Percentiles rank a stretch among this genome's conserved stretches.
These are phyloP conservation scores for Aspergillus intermedius DNA, from an alignment of 2,329 filamentous ascomycete genomes.

Conservation along the genomic window DNA sequence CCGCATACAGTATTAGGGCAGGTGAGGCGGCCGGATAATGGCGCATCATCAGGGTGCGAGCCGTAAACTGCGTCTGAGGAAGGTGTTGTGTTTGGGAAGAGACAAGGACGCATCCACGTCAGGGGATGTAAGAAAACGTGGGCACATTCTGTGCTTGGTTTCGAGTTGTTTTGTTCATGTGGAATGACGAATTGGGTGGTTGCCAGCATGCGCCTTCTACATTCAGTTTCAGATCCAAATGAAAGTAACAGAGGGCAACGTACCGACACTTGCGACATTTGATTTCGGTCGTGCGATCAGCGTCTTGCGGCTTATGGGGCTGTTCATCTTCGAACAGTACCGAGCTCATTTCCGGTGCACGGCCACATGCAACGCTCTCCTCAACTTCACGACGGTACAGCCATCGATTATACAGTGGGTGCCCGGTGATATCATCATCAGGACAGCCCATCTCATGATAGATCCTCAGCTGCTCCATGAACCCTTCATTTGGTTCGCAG, in stretches of 20 bases:
- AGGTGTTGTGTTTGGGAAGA: constrained; percentile 40
- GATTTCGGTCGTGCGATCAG: constrained; percentile 49
- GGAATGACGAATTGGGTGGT: constrained; percentile 61
- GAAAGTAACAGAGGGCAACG: constrained; percentile 24
- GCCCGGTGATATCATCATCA: constrained; percentile 56
- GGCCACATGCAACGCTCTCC: constrained; percentile 63
- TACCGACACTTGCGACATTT: constrained; percentile 85
- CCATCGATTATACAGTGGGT: constrained; percentile 77
- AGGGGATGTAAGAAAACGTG: constrained; percentile 90
- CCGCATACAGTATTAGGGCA: constrained; percentile 76
- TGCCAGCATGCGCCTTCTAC: constrained; percentile 51
- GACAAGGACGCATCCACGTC: constrained; percentile 84
- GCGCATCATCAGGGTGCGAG: constrained; percentile 47
- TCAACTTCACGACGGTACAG: constrained; percentile 61
- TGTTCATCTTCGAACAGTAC: constrained; percentile 66
- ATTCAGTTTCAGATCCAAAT: not conserved
- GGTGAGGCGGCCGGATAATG: constrained; percentile 73
- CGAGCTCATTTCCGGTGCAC: constrained; percentile 67
- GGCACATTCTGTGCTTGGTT: constrained; percentile 51
- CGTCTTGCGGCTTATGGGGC: constrained; percentile 14
- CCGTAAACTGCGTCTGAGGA: constrained; percentile 11
- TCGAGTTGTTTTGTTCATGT: constrained; percentile 43
- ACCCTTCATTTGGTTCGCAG: constrained; percentile 84
- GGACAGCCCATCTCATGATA: constrained; percentile 86
- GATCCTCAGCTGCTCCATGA: constrained; percentile 79